Evolutionary conservation across 306 rosid species (phyloP).

Genomic region (Acacia confusa): DNA sequence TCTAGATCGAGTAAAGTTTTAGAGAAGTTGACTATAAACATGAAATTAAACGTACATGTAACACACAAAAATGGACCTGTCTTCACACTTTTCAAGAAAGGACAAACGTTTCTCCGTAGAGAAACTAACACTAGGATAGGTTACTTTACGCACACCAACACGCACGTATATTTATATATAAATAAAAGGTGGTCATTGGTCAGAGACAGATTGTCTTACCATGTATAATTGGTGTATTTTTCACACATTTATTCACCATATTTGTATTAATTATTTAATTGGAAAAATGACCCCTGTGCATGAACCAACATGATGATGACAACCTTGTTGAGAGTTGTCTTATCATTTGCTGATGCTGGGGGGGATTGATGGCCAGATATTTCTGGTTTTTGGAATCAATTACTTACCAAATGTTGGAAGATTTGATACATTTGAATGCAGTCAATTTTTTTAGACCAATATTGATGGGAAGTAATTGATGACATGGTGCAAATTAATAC

Average conservation of each 20-base stretch:
- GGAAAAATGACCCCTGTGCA: background rate
- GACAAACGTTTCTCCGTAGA: background rate
- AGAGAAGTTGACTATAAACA: background rate
- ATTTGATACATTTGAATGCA: background rate
- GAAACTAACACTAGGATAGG: background rate
- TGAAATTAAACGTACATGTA: background rate
- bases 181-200: background rate
- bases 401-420: slow-evolving; percentile 1
- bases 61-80: background rate
- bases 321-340: background rate
- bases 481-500: background rate
- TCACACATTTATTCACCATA: background rate
- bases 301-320: background rate
- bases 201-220: background rate
- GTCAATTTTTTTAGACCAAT: background rate
- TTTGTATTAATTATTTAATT: background rate
- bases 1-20: background rate
- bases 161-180: background rate
- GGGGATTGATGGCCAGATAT: background rate
- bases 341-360: background rate
- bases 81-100: background rate
- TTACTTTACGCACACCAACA: background rate
- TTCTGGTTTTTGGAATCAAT: background rate
- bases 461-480: background rate
- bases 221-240: background rate